These are phyloP conservation scores for Kwoniella botswanensis DNA, from an alignment of 768 basidiomycete species.

Conservation along the genomic window DNA sequence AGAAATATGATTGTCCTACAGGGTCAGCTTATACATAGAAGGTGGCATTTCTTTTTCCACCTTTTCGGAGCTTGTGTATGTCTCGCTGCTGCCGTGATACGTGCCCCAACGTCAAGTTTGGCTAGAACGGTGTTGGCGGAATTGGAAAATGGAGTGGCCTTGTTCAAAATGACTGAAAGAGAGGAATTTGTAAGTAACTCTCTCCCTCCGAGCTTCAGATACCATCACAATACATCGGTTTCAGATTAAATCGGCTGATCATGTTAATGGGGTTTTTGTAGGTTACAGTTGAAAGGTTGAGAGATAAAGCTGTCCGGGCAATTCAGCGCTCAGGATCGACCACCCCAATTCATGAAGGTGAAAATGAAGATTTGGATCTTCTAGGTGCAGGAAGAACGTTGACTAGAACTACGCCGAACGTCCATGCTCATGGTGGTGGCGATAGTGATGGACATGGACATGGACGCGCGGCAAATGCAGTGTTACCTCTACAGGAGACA, in stretches of 20 bases:
- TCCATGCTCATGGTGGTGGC: neutral
- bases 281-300: conserved; percentile 14
- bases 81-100: conserved; percentile 21
- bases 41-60: conserved; percentile 30
- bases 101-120: conserved; percentile 13
- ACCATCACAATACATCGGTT: too few species aligned
- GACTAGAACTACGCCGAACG: conserved; percentile 1
- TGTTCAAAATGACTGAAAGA: conserved; percentile 22
- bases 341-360: conserved; percentile 7
- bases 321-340: conserved; percentile 9
- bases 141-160: conserved; percentile 16
- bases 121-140: conserved; percentile 13
- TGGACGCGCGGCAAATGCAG: neutral
- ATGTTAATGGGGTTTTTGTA: neutral
- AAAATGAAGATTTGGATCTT: conserved; percentile 23
- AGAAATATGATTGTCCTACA: conserved; percentile 24
- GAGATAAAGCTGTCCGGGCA: conserved; percentile 14
- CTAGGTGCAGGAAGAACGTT: conserved; percentile 16
- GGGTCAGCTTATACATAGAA: conserved; percentile 19
- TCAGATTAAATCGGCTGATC: too few species aligned
- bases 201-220: too few species aligned
- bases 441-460: neutral
- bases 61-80: conserved; percentile 23
- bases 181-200: conserved; percentile 28
- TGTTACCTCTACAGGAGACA: neutral